A percentile compares a stretch with the other conserved stretches of the same genome.
phyloP scores from a whole-genome alignment of 257 asterid species.

The Cordia subcordata region DNA sequence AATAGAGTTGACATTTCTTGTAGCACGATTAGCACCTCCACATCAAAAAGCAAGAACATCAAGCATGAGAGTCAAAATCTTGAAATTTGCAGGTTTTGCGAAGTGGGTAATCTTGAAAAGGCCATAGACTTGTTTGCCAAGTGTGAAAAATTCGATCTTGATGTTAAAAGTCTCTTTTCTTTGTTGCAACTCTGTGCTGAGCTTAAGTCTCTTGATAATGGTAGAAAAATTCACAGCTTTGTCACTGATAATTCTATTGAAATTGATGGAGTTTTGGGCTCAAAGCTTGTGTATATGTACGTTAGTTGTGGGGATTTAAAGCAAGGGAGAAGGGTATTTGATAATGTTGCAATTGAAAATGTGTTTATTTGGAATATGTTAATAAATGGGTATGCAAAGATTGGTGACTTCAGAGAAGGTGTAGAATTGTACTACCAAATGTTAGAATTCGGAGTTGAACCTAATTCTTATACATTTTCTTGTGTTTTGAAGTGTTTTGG shows the following conservation, averaged over 20 bases:
- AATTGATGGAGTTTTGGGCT: constrained; percentile 11
- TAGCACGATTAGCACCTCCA: background rate
- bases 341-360: constrained; percentile 8
- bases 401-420: constrained; percentile 22
- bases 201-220: constrained; percentile 20
- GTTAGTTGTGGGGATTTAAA: constrained; percentile 24
- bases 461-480: constrained; percentile 22
- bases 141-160: constrained; percentile 14
- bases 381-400: constrained; percentile 24
- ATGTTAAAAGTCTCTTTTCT: constrained; percentile 17
- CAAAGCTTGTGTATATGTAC: constrained; percentile 25
- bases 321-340: constrained; percentile 24
- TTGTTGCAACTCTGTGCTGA: constrained; percentile 27
- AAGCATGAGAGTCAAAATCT: constrained; percentile 1
- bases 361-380: constrained; percentile 28
- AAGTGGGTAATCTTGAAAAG: constrained; percentile 21
- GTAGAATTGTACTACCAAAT: constrained; percentile 13
- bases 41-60: background rate
- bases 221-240: constrained; percentile 24
- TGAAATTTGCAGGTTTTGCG: constrained; percentile 18
- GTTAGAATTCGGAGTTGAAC: constrained; percentile 17
- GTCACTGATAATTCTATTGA: constrained; percentile 2
- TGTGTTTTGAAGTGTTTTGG: constrained; percentile 26
- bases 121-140: constrained; percentile 20
- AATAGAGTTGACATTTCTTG: background rate